Percentiles rank a stretch among this genome's conserved stretches.
phyloP scores from a whole-genome alignment of 805 yeast species.

The Candida yuanshanica region DNA sequence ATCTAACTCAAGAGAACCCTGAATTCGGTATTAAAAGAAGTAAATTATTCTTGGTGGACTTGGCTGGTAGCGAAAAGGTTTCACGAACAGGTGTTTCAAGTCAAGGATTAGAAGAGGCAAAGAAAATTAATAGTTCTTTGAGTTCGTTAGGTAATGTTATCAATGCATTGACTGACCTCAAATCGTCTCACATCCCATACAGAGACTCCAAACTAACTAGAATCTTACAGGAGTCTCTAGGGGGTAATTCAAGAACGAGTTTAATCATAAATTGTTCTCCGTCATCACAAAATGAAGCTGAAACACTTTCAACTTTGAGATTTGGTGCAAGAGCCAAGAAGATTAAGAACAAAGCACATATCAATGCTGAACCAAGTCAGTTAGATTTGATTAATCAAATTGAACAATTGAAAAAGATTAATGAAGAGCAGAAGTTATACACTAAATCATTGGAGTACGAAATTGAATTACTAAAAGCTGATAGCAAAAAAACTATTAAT shows the following conservation, averaged over 20 bases:
- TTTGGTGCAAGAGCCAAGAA: conserved; percentile 71
- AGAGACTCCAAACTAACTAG: conserved; percentile 76
- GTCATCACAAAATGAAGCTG: conserved; percentile 45
- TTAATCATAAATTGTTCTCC: conserved; percentile 73
- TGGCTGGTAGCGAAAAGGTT: conserved; percentile 84
- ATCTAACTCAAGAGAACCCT: conserved; percentile 53
- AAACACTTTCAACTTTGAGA: conserved; percentile 66
- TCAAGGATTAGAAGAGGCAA: conserved; percentile 72
- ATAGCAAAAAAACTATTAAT: conserved; percentile 1
- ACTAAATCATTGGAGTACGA: conserved; percentile 16
- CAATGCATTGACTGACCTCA: conserved; percentile 67
- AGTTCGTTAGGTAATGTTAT: conserved; percentile 79
- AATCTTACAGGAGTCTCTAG: conserved; percentile 71
- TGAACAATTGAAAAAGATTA: conserved; percentile 15
- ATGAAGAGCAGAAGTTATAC: conserved; percentile 13
- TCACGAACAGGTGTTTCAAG: conserved; percentile 76
- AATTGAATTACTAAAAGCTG: conserved; percentile 20
- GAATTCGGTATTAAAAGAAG: conserved; percentile 59
- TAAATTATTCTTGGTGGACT: conserved; percentile 68
- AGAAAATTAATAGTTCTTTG: conserved; percentile 73
- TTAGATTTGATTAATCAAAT: conserved; percentile 18
- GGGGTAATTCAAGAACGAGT: conserved; percentile 77
- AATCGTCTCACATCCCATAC: conserved; percentile 62
- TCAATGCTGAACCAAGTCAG: conserved; percentile 35
- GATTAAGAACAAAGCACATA: conserved; percentile 58